Conservation (phyloP, 306 rosid species). For the Pachyrhizus erosus region DNA sequence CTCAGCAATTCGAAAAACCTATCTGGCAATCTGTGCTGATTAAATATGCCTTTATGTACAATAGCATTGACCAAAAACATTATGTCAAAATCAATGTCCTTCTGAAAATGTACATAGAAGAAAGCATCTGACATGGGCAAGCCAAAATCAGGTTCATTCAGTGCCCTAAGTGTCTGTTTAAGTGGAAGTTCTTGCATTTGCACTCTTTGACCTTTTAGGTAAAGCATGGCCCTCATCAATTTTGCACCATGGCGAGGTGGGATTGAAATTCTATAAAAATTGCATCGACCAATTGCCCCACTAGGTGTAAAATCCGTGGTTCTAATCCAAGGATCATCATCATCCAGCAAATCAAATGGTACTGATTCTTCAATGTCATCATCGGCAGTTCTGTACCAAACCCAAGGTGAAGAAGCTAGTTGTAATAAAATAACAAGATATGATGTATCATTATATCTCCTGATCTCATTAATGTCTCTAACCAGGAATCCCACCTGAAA, state of each 20-base stretch:
- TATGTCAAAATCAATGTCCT: conserved; percentile 65
- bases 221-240: conserved; percentile 61
- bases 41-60: conserved; percentile 72
- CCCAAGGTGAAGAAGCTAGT: conserved; percentile 68
- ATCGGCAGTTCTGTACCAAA: conserved; percentile 87
- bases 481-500: conserved; percentile 74
- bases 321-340: conserved; percentile 95
- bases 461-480: conserved; percentile 69
- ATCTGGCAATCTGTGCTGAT: conserved; percentile 65
- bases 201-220: conserved; percentile 63
- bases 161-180: conserved; percentile 49
- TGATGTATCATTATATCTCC: conserved; percentile 54
- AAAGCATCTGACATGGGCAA: conserved; percentile 57
- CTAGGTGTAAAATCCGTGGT: conserved; percentile 87
- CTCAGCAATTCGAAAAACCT: conserved; percentile 65
- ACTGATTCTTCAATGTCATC: conserved; percentile 73
- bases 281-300: conserved; percentile 88
- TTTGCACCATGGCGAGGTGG: conserved; percentile 79
- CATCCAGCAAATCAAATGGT: conserved; percentile 74
- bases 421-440: conserved; percentile 62
- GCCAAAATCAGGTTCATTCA: conserved; percentile 72
- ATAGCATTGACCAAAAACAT: conserved; percentile 76
- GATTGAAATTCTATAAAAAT: conserved; percentile 66
- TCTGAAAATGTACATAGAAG: conserved; percentile 57
- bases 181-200: conserved; percentile 49